Base-by-base conservation (phyloP, 106 monocot species). In the Dendrobium catenatum region DNA sequence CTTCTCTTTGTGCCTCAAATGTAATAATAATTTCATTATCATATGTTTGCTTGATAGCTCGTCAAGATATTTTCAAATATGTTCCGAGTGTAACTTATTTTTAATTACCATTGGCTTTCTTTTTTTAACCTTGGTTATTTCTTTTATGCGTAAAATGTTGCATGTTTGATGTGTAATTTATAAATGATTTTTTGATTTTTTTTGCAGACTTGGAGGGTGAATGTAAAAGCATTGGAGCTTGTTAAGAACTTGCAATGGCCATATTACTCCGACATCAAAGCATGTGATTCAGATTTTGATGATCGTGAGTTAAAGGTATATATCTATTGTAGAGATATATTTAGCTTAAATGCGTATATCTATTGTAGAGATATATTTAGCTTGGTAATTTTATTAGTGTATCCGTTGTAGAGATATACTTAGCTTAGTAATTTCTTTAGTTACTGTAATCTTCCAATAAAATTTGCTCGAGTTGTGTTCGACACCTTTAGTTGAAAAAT, bases 181-280 rank as follows among this genome's bases (percentile, higher is more conserved):
- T 72, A n/a, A 31, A 10, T 77, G 55, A 42, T 55, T 31, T 67
- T 42, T 75, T 79, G 68, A 6, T 27, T 43, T 75, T 40, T 47
- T 78, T 31, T 78, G 67, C 86, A 96, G 96, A 90, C 89, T 37
- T 90, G 85, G 85, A 94, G 64, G 59, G 17, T 92, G 42, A 92
- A 88, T 79, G 82, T 92, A 64, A 90, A 88, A 84, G 92, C 90
- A 42, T 75, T 94, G 85, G 89, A 92, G 81, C 79, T 96, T 55
- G 78, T 84, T 61, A 89, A 92, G 80, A 49, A 84, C 68, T 78
- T 89, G 44, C 58, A 92, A 55, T 94, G 94, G 94, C 75, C 86
- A 55, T 94, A 89, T 66, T 92, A 86, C 49, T 76, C 42, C 10
- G 42, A 24, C 22, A 11, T 76, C 51, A 49, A 42, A 49, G 0